phyloP scores from a whole-genome alignment of 495 filamentous ascomycete genomes.

The Tuber borchii region DNA sequence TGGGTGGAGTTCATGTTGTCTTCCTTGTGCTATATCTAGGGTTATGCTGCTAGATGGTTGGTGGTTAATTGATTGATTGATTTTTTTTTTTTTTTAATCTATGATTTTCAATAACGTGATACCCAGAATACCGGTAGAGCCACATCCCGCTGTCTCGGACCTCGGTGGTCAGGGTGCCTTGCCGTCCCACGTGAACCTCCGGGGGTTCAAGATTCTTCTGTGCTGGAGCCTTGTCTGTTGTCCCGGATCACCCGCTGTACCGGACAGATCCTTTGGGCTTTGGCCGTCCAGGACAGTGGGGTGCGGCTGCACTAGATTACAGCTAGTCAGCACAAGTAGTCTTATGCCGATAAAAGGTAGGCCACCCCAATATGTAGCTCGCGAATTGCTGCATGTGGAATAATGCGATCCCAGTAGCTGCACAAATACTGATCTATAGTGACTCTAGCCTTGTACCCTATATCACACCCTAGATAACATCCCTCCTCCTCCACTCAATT shows the following conservation, averaged over 20 bases:
- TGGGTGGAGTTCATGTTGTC: constrained; percentile 20
- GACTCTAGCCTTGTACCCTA: neutral
- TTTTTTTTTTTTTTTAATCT: neutral
- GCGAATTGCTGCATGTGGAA: neutral
- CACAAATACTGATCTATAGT: neutral
- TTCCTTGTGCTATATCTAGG: constrained; percentile 9
- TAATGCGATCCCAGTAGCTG: neutral
- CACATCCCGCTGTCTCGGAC: no score
- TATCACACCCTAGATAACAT: neutral
- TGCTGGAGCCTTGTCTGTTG: no score
- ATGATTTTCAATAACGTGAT: neutral
- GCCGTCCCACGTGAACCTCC: no score
- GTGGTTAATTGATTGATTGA: neutral
- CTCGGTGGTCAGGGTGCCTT: no score
- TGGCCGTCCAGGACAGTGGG: no score
- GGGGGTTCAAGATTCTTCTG: no score
- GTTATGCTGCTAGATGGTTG: constrained; percentile 4
- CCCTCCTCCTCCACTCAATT: neutral
- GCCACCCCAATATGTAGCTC: neutral
- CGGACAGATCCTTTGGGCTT: no score
- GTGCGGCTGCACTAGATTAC: neutral
- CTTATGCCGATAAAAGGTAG: neutral
- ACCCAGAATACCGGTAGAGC: neutral
- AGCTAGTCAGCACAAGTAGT: neutral
- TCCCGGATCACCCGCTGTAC: no score